Conservation (phyloP, 1,139 yeast species). For the Kluyveromyces sp. region DNA sequence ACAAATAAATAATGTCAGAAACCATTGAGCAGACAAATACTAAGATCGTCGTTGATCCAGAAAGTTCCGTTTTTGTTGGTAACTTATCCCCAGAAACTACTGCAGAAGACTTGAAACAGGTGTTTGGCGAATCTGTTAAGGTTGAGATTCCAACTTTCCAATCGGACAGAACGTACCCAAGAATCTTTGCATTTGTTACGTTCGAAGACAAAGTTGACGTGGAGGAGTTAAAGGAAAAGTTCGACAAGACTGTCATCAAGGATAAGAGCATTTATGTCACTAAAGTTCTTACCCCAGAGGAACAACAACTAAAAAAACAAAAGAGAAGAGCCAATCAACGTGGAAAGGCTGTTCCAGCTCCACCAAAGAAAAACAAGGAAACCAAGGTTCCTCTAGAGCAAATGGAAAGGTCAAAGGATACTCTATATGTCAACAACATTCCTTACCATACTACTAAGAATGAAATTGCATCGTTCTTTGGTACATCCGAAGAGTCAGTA, state of each 20-base stretch:
- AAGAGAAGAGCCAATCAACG: conserved; percentile 11
- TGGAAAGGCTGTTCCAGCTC: conserved; percentile 20
- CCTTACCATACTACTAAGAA: conserved; percentile 29
- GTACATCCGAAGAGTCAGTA: conserved; percentile 22
- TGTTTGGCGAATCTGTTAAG: conserved; percentile 25
- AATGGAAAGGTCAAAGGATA: conserved; percentile 30
- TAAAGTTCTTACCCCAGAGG: conserved; percentile 26
- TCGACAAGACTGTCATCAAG: conserved; percentile 24
- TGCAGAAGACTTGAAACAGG: conserved; percentile 21
- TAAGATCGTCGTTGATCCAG: conserved; percentile 24
- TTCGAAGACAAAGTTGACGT: conserved; percentile 26
- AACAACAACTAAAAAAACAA: conserved; percentile 10
- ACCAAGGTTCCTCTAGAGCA: conserved; percentile 26
- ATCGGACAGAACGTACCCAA: conserved; percentile 21
- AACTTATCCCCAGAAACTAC: conserved; percentile 27
- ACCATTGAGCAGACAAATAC: conserved; percentile 3
- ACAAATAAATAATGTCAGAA: neutral
- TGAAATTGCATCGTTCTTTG: conserved; percentile 27
- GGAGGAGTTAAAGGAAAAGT: conserved; percentile 24
- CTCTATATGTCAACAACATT: conserved; percentile 29
- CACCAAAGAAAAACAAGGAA: conserved; percentile 15
- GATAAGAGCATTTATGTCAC: conserved; percentile 29
- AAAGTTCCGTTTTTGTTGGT: conserved; percentile 29
- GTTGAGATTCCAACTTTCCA: conserved; percentile 25
- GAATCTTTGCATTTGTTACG: conserved; percentile 29